These are phyloP conservation scores for Penicillium crystallinum DNA, from an alignment of 495 filamentous ascomycete genomes.

Conservation along the genomic window DNA sequence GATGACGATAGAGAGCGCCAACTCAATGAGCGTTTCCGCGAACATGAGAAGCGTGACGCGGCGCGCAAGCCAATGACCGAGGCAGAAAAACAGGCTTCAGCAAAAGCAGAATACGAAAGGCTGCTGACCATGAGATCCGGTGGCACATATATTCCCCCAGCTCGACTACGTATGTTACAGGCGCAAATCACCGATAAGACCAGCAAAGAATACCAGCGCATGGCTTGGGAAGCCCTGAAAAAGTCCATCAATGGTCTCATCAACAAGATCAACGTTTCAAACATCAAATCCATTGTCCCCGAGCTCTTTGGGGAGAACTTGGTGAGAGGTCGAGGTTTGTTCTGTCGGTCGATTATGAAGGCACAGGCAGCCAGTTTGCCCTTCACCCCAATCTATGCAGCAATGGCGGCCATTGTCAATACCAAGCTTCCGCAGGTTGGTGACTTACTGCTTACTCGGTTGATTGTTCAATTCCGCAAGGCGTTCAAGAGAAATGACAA, in stretches of 20 bases:
- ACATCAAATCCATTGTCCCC: constrained; percentile 95
- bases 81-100: constrained; percentile 74
- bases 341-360: constrained; percentile 95
- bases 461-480: constrained; percentile 91
- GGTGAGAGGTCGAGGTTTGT: constrained; percentile 81
- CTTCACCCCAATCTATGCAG: constrained; percentile 91
- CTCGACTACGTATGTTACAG: constrained; percentile 83
- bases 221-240: constrained; percentile 98
- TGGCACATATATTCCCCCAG: constrained; percentile 93
- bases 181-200: constrained; percentile 94
- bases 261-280: constrained; percentile 96
- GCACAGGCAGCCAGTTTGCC: constrained; percentile 94
- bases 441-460: constrained; percentile 77
- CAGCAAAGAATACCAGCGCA: constrained; percentile 95
- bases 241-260: constrained; percentile 98
- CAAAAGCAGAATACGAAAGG: constrained; percentile 88
- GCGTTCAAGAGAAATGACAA: constrained; percentile 97
- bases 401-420: constrained; percentile 94
- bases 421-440: constrained; percentile 94
- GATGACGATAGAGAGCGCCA: constrained; percentile 58
- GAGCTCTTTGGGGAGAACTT: constrained; percentile 95
- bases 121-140: constrained; percentile 86
- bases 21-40: constrained; percentile 53
- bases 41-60: constrained; percentile 48
- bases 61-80: constrained; percentile 62